Conservation (phyloP, 176 grass and related monocot genomes). For the Eragrostis curvula region DNA sequence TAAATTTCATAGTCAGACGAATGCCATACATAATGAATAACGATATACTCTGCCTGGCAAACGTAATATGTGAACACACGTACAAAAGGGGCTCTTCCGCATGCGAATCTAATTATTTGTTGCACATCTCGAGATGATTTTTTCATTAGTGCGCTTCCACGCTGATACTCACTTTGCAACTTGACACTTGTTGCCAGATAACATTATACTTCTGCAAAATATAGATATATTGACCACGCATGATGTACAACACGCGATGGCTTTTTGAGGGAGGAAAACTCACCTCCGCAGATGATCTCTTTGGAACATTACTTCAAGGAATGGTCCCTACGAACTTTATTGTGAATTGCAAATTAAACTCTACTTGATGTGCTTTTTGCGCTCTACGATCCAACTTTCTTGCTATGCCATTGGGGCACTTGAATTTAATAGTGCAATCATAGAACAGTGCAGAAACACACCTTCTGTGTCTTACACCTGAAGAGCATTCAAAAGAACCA, state of each 20-base stretch:
- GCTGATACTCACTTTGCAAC: conserved; percentile 54
- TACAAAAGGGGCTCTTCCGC: neutral
- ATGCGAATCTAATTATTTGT: conserved; percentile 50
- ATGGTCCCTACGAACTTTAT: conserved; percentile 69
- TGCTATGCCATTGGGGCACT: conserved; percentile 38
- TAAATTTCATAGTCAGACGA: neutral
- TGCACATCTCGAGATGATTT: neutral
- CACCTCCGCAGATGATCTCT: neutral
- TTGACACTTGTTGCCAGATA: conserved; percentile 56
- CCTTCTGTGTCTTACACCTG: conserved; percentile 49
- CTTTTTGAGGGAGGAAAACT: neutral
- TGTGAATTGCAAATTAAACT: conserved; percentile 51
- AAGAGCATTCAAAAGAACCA: conserved; percentile 48
- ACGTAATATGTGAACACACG: neutral
- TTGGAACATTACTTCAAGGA: conserved; percentile 33
- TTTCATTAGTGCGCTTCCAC: conserved; percentile 26
- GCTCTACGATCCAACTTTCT: conserved; percentile 54
- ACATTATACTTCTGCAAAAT: neutral
- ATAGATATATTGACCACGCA: neutral
- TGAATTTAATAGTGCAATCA: conserved; percentile 50
- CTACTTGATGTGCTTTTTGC: conserved; percentile 47
- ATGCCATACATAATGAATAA: conserved; percentile 8
- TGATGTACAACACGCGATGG: neutral
- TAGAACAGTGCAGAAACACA: conserved; percentile 29
- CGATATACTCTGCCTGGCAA: neutral